Evolutionary conservation across 148 eudicot genomes (phyloP), one percentile per base, ranked within the genome.

Genomic region (Silene latifolia): DNA sequence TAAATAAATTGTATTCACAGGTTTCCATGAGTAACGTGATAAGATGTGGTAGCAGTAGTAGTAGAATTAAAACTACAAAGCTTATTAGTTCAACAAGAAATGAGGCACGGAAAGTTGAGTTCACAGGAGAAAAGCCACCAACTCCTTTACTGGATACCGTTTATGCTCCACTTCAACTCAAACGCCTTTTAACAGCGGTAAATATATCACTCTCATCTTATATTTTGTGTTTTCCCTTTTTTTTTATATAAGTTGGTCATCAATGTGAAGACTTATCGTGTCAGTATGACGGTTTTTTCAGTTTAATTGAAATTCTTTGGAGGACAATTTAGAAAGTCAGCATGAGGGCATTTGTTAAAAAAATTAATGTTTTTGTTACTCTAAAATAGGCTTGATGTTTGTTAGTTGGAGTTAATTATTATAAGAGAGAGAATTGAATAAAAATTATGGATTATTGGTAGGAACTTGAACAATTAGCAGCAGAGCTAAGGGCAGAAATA

Each of bases 141-240:
- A 89, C 97, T 24, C 93, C 97, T 21, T 78, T 91, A 74, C 75
- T 91, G 5, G 93, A 91, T 61, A 91, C 93, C 1, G 71, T 91
- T 81, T 86, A 86, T 68, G 81, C 79, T 42, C 97, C 97, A 3
- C 60, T 65, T 15, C 93, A 91, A 66, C 84, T 88, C 89, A 89
- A 89, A 76, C 85, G 85, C 71, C 86, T 91, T 39, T 82, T 90
- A 29, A 17, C 67, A 8, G 78, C 78, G 86, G 93, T 87, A 75
- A 46, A 2, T 1, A 54, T 1, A 54, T 2, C 4, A 11, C 4
- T 9, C 29, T 65, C 53, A 56, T 23, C 1, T 63, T 39, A 10
- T 15, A 48, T 74, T 29, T 72, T 20, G 8, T 59, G 46, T 47
- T 47, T 4, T 47, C 2, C 11, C 5, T 1, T 47, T 8, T 1